A percentile compares a stretch with the other conserved stretches of the same genome.
These are phyloP conservation scores for Kurtzmaniella natalensis DNA, from an alignment of 1,139 yeast genomes.

Conservation along the genomic window DNA sequence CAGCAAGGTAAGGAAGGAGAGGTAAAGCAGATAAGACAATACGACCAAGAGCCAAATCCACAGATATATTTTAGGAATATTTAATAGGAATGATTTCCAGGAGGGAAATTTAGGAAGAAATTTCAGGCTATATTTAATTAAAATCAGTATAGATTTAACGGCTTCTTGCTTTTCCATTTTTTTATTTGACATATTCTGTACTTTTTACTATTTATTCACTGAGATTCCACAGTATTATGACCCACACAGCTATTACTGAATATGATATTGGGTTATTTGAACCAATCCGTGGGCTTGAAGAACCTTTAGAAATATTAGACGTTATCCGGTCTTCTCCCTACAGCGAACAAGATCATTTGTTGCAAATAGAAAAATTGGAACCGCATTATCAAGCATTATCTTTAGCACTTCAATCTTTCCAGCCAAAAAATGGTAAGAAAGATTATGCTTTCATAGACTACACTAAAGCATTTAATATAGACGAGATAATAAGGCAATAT, in stretches of 20 bases:
- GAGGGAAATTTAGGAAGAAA: no score
- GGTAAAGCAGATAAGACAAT: no score
- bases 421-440: slow-evolving; percentile 9
- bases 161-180: no score
- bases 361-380: slow-evolving; percentile 16
- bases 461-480: slow-evolving; percentile 21
- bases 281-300: slow-evolving; percentile 5
- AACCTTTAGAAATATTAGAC: slow-evolving; percentile 1
- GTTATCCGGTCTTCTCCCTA: slow-evolving; percentile 25
- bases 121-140: no score
- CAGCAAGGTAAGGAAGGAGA: no score
- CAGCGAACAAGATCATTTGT: slow-evolving; percentile 18
- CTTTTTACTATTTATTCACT: no score
- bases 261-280: slow-evolving; percentile 7
- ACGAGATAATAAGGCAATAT: slow-evolving; percentile 14
- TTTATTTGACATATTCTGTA: no score
- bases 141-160: no score
- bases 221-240: no score
- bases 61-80: no score
- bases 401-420: slow-evolving; percentile 23
- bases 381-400: slow-evolving; percentile 19
- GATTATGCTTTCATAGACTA: slow-evolving; percentile 21
- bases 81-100: no score
- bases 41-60: no score
- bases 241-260: slow-evolving; percentile 6